Percentiles rank a stretch among this genome's conserved stretches.
Conservation (phyloP, 2,329 filamentous ascomycete species). For the Pseudopithomyces chartarum region DNA sequence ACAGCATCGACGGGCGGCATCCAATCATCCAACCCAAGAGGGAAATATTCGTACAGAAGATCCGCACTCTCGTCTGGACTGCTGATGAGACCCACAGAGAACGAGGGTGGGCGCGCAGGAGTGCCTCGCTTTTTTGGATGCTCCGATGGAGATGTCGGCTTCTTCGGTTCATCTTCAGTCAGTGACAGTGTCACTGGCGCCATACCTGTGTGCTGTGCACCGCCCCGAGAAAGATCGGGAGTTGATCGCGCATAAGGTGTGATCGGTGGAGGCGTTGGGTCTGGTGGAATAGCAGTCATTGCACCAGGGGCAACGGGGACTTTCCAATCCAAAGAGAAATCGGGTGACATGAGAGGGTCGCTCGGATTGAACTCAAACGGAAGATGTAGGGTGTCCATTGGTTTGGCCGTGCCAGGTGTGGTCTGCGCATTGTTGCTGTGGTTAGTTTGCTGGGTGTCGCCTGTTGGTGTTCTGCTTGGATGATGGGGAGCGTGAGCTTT, state of each 20-base stretch:
- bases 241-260: slow-evolving; percentile 58
- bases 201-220: slow-evolving; percentile 45
- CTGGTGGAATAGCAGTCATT: slow-evolving; percentile 50
- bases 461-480: slow-evolving; percentile 43
- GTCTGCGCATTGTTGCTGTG: slow-evolving; percentile 30
- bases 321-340: slow-evolving; percentile 52
- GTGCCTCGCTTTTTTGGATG: slow-evolving; percentile 40
- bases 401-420: slow-evolving; percentile 31
- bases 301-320: slow-evolving; percentile 40
- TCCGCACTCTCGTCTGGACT: slow-evolving; percentile 79
- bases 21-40: slow-evolving; percentile 88
- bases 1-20: slow-evolving; percentile 89
- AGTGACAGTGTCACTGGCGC: slow-evolving; percentile 61
- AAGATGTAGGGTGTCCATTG: slow-evolving; percentile 45
- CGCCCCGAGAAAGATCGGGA: slow-evolving; percentile 54
- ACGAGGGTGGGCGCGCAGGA: slow-evolving; percentile 51
- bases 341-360: slow-evolving; percentile 48
- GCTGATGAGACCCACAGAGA: slow-evolving; percentile 56
- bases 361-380: slow-evolving; percentile 49
- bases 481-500: slow-evolving; percentile 56
- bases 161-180: slow-evolving; percentile 59
- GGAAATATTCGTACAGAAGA: slow-evolving; percentile 92
- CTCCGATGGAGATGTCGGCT: slow-evolving; percentile 42
- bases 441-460: slow-evolving; percentile 37
- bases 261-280: slow-evolving; percentile 42